phyloP scores from a whole-genome alignment of 495 filamentous ascomycete genomes.

The Geopyxis carbonaria region DNA sequence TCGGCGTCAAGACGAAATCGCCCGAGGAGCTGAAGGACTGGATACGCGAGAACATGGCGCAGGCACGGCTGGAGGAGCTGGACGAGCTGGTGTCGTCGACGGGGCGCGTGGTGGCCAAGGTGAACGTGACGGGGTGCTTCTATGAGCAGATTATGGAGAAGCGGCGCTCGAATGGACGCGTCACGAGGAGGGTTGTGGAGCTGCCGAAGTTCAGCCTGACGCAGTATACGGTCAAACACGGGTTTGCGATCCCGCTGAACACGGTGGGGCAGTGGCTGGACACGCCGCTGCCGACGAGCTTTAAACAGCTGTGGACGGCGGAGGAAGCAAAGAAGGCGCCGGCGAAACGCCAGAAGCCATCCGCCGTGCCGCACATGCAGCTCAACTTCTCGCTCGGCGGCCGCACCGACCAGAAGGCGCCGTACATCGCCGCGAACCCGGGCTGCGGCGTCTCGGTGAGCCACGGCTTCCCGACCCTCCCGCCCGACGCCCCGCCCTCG shows the following conservation, averaged over 20 bases:
- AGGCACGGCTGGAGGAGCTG: slow-evolving; percentile 29
- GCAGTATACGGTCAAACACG: slow-evolving; percentile 12
- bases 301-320: neutral
- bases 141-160: slow-evolving; percentile 6
- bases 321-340: neutral
- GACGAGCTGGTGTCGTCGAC: slow-evolving; percentile 30
- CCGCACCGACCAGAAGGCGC: neutral
- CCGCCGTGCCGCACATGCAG: neutral
- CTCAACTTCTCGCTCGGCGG: neutral
- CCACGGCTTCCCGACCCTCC: slow-evolving; percentile 16
- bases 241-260: slow-evolving; percentile 15
- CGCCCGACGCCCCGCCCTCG: slow-evolving; percentile 11
- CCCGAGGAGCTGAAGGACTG: slow-evolving; percentile 35
- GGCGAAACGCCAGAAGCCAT: neutral
- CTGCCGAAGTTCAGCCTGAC: slow-evolving; percentile 6
- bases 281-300: slow-evolving; percentile 7
- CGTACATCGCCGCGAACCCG: neutral
- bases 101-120: slow-evolving; percentile 29
- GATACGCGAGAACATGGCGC: slow-evolving; percentile 34
- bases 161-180: neutral
- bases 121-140: slow-evolving; percentile 28
- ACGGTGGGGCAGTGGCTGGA: slow-evolving; percentile 10
- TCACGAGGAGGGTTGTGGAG: neutral
- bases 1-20: slow-evolving; percentile 32
- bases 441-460: no score